Percentiles rank a stretch among this genome's conserved stretches.
Evolutionary conservation across 2,329 filamentous ascomycete genomes (phyloP).

Genomic region (Penicillium sp.): DNA sequence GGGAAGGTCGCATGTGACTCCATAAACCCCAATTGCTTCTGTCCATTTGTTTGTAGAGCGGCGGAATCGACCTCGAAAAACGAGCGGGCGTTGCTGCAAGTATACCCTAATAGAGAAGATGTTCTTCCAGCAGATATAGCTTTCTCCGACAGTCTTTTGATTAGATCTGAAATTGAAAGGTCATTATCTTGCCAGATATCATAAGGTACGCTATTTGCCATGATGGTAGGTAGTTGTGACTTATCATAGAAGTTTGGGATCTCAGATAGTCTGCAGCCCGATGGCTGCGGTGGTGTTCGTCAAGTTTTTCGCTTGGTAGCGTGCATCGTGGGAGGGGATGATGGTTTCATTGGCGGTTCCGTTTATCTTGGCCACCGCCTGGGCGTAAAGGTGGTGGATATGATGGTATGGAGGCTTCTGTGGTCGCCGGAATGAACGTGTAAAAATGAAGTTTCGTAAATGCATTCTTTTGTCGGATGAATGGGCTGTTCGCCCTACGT

Average conservation of each 20-base stretch:
- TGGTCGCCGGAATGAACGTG: fast-evolving
- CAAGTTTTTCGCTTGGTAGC: no score
- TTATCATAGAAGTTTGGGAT: neutral
- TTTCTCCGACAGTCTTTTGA: fast-evolving
- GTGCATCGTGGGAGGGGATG: neutral
- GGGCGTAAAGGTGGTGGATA: neutral
- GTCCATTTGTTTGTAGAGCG: neutral
- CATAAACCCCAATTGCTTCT: neutral
- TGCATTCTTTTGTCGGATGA: neutral
- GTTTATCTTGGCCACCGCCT: neutral
- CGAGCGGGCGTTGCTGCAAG: fast-evolving
- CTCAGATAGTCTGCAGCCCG: no score
- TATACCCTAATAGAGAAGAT: no score
- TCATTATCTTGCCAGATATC: no score
- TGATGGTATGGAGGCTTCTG: neutral
- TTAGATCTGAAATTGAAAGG: neutral
- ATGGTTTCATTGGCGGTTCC: neutral
- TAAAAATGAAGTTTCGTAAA: neutral
- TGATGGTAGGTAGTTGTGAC: fast-evolving
- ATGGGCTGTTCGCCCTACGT: neutral
- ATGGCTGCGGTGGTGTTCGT: no score
- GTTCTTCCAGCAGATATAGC: no score
- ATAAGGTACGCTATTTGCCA: no score
- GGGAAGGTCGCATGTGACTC: neutral
- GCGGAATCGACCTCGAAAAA: no score